phyloP scores from a whole-genome alignment of 2,329 filamentous ascomycete species.

The Didymella sp. region DNA sequence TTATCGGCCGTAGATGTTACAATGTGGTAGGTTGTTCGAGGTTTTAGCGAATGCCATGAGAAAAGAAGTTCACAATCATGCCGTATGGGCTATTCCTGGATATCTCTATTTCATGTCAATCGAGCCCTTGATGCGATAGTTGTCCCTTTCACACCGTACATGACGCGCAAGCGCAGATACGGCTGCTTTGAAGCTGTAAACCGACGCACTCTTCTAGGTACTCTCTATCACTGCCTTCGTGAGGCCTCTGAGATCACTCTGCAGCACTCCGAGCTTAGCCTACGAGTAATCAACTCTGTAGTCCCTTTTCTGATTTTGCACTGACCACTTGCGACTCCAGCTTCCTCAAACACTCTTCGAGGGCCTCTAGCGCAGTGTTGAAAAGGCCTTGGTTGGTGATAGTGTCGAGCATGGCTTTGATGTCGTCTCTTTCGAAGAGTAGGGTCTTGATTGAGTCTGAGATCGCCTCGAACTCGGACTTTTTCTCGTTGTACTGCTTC shows the following conservation, averaged over 20 bases:
- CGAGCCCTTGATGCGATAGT: no score
- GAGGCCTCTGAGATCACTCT: background rate
- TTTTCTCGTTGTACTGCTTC: no score
- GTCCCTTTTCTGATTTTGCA: background rate
- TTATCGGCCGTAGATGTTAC: no score
- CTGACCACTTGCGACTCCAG: background rate
- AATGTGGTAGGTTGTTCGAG: no score
- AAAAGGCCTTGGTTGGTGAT: background rate
- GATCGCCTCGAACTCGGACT: no score
- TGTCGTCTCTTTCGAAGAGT: background rate
- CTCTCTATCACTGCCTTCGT: background rate
- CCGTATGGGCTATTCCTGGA: no score
- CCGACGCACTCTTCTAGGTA: background rate
- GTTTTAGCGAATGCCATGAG: background rate
- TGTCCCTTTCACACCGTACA: no score
- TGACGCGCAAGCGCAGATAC: no score
- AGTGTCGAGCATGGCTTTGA: background rate
- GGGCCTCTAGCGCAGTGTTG: background rate
- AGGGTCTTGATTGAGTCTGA: background rate
- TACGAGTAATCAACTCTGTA: background rate
- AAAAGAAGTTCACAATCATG: background rate
- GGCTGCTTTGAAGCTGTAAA: background rate
- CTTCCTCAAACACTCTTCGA: background rate
- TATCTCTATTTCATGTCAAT: no score
- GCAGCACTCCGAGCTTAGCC: background rate